Evolutionary conservation across 176 grass and related monocot species (phyloP), one percentile per base, ranked within the genome.

Genomic region (Oropetium thomaeum): DNA sequence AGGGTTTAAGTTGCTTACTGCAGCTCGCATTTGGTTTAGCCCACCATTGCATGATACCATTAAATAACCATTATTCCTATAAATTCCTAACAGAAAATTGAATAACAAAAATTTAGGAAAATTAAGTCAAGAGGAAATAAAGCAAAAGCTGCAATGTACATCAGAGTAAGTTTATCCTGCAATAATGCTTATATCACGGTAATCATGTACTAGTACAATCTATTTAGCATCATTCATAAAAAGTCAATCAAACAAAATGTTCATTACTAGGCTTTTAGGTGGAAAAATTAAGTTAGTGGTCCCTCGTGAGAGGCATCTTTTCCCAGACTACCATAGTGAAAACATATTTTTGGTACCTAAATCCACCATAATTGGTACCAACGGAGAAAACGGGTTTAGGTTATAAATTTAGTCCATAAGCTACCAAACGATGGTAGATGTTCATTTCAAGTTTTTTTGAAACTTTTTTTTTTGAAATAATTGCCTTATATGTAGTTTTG

Each of bases 21-120:
- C 91, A 65, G 91, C 74, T 88, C 96, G 85, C 94, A 97, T 97
- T 72, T 97, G 93, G 81, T 97, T 97, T 78, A 97, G 93, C 55
- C 93, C 93, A 78, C 96, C 96, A 67, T 99, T 99, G 84, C 96
- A 95, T 0, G 91, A 99, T 63, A 95, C 91, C 89, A 95, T 99
- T 52, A 95, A 81, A 73, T 92, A 99, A 48, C 91, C 91, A 74
- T 99, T 99, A 41, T 86, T 99, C 39, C 64, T 92, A 70, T 99
- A 95, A 57, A 92, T 81, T 77, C 91, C 89, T 98, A 78, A 47
- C 25, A 79, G 75, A 48, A 76, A 71, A 79, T 14, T 17, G 19
- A 66, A 45, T 12, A 31, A 29, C 28, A 72, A 20, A 57, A 49
- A 8, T 45, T 70, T 63, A 76, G 58, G 2, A 15, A 25, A 87